Percentiles rank a stretch among this genome's conserved stretches.
Conservation (phyloP, 495 filamentous ascomycete species). For the Aspergillus leporis region DNA sequence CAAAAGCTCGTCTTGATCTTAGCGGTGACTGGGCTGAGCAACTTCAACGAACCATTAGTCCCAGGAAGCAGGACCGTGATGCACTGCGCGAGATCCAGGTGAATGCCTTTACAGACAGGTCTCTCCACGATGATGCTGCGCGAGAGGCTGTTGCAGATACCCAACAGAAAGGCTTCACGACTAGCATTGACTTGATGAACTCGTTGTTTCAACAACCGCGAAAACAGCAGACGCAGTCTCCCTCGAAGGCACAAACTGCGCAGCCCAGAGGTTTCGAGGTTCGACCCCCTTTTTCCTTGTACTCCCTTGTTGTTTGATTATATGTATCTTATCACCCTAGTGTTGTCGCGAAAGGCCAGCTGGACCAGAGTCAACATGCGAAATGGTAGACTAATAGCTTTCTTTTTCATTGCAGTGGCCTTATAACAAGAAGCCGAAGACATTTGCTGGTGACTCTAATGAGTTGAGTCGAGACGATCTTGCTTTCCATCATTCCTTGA, state of each 20-base stretch:
- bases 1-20: constrained; percentile 57
- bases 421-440: constrained; percentile 74
- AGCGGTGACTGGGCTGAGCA: constrained; percentile 85
- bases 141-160: constrained; percentile 30
- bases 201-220: constrained; percentile 67
- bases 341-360: neutral
- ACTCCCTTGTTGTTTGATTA: neutral
- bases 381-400: constrained; percentile 41
- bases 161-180: constrained; percentile 64
- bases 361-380: neutral
- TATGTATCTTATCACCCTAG: neutral
- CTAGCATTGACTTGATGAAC: constrained; percentile 88
- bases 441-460: constrained; percentile 54
- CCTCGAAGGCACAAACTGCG: constrained; percentile 41
- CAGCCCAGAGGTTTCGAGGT: constrained; percentile 70
- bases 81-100: constrained; percentile 61
- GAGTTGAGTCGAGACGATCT: constrained; percentile 59
- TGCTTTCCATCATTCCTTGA: constrained; percentile 63
- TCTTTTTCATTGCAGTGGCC: constrained; percentile 71
- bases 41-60: constrained; percentile 87
- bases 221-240: constrained; percentile 37
- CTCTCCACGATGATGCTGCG: constrained; percentile 33
- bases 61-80: constrained; percentile 79
- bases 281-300: constrained; percentile 54
- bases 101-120: constrained; percentile 48